These are phyloP conservation scores for Chlorophyllum brunneum DNA, from an alignment of 768 basidiomycete genomes.

Conservation along the genomic window DNA sequence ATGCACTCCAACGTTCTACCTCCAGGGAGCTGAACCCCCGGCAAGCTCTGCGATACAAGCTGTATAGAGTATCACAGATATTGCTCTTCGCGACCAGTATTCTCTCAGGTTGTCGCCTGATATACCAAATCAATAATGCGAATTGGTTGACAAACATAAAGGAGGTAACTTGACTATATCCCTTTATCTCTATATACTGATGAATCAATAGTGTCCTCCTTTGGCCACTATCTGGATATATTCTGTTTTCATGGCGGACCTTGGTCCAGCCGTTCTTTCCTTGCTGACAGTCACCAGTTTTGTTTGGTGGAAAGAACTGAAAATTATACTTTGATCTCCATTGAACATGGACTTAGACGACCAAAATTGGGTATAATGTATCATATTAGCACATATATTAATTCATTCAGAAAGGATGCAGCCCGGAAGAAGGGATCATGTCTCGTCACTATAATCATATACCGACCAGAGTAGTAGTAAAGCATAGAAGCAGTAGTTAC, in stretches of 20 bases:
- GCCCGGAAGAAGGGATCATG: no score
- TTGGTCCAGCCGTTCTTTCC: slow-evolving; percentile 57
- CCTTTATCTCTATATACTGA: not conserved
- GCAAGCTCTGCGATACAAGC: slow-evolving; percentile 65
- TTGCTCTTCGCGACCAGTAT: slow-evolving; percentile 57
- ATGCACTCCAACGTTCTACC: not conserved
- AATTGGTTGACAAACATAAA: slow-evolving; percentile 70
- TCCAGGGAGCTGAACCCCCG: not conserved
- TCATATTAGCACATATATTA: no score
- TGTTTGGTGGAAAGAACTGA: slow-evolving; percentile 61
- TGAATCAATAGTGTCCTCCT: slow-evolving; percentile 57
- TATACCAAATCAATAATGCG: slow-evolving; percentile 68
- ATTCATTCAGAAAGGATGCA: not conserved
- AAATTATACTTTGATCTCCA: slow-evolving; percentile 29
- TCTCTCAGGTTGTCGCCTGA: slow-evolving; percentile 56
- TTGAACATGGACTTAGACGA: slow-evolving; percentile 9
- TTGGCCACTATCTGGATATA: slow-evolving; percentile 79
- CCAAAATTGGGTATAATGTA: no score
- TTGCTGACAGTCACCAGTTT: slow-evolving; percentile 51
- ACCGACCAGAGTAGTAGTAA: not conserved
- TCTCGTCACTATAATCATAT: not conserved
- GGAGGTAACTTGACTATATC: slow-evolving; percentile 43
- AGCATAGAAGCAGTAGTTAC: not conserved
- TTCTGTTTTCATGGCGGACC: slow-evolving; percentile 62
- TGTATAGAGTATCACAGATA: slow-evolving; percentile 46